These are phyloP conservation scores for Trifolium subterraneum DNA, from an alignment of 306 rosid species.

Conservation along the genomic window DNA sequence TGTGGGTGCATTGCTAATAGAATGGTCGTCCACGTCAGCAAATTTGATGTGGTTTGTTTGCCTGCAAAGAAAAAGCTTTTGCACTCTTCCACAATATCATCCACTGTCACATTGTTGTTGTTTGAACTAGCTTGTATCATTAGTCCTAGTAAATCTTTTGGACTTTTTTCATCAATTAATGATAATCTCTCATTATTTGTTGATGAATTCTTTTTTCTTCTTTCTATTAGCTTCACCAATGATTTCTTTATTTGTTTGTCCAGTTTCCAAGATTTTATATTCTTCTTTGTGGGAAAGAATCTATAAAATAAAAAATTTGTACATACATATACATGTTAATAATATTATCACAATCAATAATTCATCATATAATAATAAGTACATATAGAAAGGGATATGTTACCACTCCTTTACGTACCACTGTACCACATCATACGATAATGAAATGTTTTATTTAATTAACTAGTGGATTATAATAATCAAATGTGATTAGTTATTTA, in stretches of 20 bases:
- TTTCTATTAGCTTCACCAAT: conserved; percentile 59
- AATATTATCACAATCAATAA: neutral
- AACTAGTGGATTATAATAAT: neutral
- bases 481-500: neutral
- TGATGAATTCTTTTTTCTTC: conserved; percentile 42
- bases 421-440: conserved; percentile 7
- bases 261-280: conserved; percentile 78
- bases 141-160: conserved; percentile 79
- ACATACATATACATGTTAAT: neutral
- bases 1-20: conserved; percentile 96
- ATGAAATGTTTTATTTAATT: neutral
- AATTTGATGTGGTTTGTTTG: conserved; percentile 94
- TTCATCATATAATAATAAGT: neutral
- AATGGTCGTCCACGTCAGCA: conserved; percentile 98
- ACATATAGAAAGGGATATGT: neutral
- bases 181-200: neutral
- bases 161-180: conserved; percentile 37
- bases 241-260: conserved; percentile 71
- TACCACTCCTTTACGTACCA: neutral
- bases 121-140: conserved; percentile 74
- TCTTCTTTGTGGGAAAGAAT: conserved; percentile 80
- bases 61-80: conserved; percentile 99
- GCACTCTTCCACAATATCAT: conserved; percentile 97
- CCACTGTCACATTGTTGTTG: conserved; percentile 55
- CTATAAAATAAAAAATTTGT: conserved; percentile 37